Evolutionary conservation across 192 early-diverging fungal species (phyloP).

Genomic region (Geosiphon pyriformis): DNA sequence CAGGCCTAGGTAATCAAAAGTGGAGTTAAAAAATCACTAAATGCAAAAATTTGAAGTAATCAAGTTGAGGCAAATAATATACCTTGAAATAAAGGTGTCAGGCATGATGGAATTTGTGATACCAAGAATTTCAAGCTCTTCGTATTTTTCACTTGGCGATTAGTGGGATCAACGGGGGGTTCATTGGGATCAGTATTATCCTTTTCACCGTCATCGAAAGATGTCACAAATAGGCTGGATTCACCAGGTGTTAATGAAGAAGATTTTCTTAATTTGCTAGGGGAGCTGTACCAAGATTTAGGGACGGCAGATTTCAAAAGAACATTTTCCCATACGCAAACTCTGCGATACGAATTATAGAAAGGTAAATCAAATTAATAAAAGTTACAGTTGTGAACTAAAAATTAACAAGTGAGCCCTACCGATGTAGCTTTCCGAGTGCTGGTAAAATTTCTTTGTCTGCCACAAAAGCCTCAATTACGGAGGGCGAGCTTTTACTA

Average conservation of each 20-base stretch:
- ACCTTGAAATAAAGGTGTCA: slow-evolving; percentile 66
- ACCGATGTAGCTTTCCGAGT: slow-evolving; percentile 61
- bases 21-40: not conserved
- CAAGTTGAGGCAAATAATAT: slow-evolving; percentile 2
- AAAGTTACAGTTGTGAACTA: not conserved
- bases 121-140: slow-evolving; percentile 60
- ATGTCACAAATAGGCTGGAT: not conserved
- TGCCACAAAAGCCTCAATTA: slow-evolving; percentile 59
- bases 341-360: slow-evolving; percentile 27
- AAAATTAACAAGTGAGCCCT: slow-evolving; percentile 1
- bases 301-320: slow-evolving; percentile 54
- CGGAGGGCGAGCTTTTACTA: slow-evolving; percentile 51
- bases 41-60: not conserved
- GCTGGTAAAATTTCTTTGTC: slow-evolving; percentile 44
- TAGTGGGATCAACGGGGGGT: slow-evolving; percentile 40
- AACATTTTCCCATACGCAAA: slow-evolving; percentile 60
- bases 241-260: not conserved
- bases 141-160: slow-evolving; percentile 61
- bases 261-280: slow-evolving; percentile 35
- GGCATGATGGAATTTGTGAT: slow-evolving; percentile 56
- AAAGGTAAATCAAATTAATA: not conserved
- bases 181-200: slow-evolving; percentile 22
- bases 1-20: slow-evolving; percentile 35
- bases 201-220: slow-evolving; percentile 31
- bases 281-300: slow-evolving; percentile 60